phyloP scores from a whole-genome alignment of 768 basidiomycete species.

The Panellus pusillus region DNA sequence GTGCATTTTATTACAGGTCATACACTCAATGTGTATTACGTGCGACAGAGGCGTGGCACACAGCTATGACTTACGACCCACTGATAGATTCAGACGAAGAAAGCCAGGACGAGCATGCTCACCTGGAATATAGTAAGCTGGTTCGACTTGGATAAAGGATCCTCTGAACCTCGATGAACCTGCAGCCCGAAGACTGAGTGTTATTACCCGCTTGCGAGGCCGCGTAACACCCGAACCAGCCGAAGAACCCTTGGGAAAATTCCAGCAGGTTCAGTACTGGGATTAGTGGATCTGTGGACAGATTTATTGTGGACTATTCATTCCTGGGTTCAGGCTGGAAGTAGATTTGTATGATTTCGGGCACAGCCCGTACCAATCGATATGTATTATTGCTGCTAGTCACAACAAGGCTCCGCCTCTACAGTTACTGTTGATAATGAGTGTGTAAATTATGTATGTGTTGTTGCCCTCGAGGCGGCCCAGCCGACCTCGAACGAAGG shows the following conservation, averaged over 20 bases:
- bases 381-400: conserved; percentile 14
- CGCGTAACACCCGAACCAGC: conserved; percentile 47
- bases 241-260: conserved; percentile 19
- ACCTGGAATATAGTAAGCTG: conserved; percentile 60
- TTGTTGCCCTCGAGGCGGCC: conserved; percentile 16
- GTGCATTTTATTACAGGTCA: conserved; percentile 7
- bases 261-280: conserved; percentile 17
- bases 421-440: conserved; percentile 3
- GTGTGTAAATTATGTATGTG: conserved; percentile 11
- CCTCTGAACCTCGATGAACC: background rate
- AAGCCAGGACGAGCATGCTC: conserved; percentile 58
- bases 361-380: conserved; percentile 17
- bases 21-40: conserved; percentile 7
- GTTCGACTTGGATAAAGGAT: conserved; percentile 1
- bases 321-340: too few relatives aligned
- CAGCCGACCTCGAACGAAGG: conserved; percentile 19
- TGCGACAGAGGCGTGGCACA: conserved; percentile 70
- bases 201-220: conserved; percentile 53
- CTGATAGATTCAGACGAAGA: conserved; percentile 76
- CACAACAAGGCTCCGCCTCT: conserved; percentile 17
- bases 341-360: conserved; percentile 9
- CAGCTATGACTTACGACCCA: conserved; percentile 61
- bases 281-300: conserved; percentile 11
- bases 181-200: conserved; percentile 50
- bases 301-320: background rate